Evolutionary conservation across 192 early-diverging fungal genomes (phyloP), one percentile per base, ranked within the genome.

Genomic region (Coemansia sp.): DNA sequence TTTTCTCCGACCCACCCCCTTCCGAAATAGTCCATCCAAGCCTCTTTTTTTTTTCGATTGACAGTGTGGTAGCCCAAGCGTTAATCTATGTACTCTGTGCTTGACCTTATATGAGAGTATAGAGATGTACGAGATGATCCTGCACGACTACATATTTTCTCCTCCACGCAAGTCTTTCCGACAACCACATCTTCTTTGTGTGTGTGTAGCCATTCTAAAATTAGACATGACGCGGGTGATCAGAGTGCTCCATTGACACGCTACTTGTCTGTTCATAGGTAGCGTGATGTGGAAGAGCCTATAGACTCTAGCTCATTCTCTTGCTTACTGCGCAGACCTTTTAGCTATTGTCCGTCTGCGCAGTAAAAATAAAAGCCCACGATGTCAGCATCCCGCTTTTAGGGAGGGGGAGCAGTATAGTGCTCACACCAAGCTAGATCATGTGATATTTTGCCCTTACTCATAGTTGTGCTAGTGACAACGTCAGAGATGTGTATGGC

Each of bases 141-240:
- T 49, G 45, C 45, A 49, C n/a, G 20, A 22, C 45, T 20, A 22
- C 45, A 22, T 18, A 47, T 20, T 15, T 47, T 15, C 43, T 44
- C 44, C 13, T 22, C 24, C 18, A 12, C 1, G 50, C 50, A 53
- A 27, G 53, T 59, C 65, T 62, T 76, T 76, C 50, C 34, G 37
- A 22, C 44, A 8, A 50, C 49, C 11, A 11, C 11, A 41, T 12
- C 20, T n/a, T n/a, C 45, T 49, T 49, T 49, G 45, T 49, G 8
- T 49, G 22, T 47, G 8, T 49, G 22, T 24, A 24, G 22, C 22
- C 45, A 3, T 20, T 49, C 45, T 49, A 49, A 18, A 49, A 18
- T 49, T 49, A 49, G 18, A 49, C 20, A 24, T 7, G 18, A 49
- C 45, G 45, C 45, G 45, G 44, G 45, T 49, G 45, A 49, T 49